Evolutionary conservation across 352 stramenopile species (phyloP).

Genomic region (Phytophthora nicotianae): DNA sequence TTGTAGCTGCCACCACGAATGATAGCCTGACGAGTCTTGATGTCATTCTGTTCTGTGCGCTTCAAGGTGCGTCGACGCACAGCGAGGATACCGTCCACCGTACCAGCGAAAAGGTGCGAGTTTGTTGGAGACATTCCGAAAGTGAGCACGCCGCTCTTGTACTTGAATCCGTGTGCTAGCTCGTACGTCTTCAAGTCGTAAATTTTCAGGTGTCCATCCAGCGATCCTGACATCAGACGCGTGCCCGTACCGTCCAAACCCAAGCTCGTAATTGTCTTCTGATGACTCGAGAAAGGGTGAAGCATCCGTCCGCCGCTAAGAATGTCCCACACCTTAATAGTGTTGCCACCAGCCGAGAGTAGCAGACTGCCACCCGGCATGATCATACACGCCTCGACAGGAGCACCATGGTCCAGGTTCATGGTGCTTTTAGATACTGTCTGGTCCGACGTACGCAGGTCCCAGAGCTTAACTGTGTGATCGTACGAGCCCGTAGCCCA

Average conservation of each 20-base stretch:
- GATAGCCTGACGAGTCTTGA: conserved; percentile 70
- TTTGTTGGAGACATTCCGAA: conserved; percentile 88
- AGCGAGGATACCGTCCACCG: conserved; percentile 80
- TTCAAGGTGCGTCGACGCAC: conserved; percentile 79
- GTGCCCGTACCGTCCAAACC: conserved; percentile 85
- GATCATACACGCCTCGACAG: conserved; percentile 89
- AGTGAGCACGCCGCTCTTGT: conserved; percentile 78
- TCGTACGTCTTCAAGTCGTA: conserved; percentile 93
- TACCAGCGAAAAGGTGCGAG: conserved; percentile 81
- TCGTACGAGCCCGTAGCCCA: conserved; percentile 92
- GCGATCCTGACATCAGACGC: conserved; percentile 88
- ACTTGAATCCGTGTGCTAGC: conserved; percentile 90
- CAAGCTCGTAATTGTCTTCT: conserved; percentile 94
- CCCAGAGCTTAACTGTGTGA: conserved; percentile 93
- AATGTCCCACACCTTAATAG: conserved; percentile 94
- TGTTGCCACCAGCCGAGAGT: conserved; percentile 88
- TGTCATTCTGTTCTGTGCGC: conserved; percentile 70
- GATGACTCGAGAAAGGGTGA: conserved; percentile 91
- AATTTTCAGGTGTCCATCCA: conserved; percentile 94
- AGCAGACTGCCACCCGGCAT: conserved; percentile 84
- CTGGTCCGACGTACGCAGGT: conserved; percentile 81
- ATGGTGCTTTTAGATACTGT: conserved; percentile 60
- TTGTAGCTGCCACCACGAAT: conserved; percentile 87
- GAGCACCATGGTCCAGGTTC: conserved; percentile 84
- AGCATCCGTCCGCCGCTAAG: conserved; percentile 86